Percentiles rank a stretch among this genome's conserved stretches.
Evolutionary conservation across 495 filamentous ascomycete genomes (phyloP).

Genomic region (Penicillium manginii): DNA sequence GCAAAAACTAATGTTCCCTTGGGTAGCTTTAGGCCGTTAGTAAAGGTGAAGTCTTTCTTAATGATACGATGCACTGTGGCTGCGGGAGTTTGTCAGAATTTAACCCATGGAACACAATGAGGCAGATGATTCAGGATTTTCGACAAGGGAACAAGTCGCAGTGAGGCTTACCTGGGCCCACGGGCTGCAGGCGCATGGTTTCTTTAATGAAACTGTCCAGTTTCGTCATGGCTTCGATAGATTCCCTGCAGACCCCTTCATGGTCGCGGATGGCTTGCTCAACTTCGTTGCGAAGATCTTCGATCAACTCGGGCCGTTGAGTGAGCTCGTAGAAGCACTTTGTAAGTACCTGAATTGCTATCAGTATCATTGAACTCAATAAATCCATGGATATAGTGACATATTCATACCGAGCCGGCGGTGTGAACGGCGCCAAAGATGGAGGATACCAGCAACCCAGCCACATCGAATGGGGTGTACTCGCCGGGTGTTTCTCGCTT

Average conservation of each 20-base stretch:
- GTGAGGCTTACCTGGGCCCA: too few species aligned
- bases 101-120: too few species aligned
- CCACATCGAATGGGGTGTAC: not conserved
- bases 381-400: not conserved
- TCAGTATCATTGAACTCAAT: not conserved
- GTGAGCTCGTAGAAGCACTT: not conserved
- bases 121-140: too few species aligned
- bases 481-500: not conserved
- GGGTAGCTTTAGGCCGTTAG: constrained; percentile 5
- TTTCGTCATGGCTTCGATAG: constrained; percentile 4
- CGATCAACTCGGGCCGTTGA: not conserved
- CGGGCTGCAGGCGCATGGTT: not conserved
- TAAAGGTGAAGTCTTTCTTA: constrained; percentile 5
- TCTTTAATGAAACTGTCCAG: constrained; percentile 55
- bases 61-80: not conserved
- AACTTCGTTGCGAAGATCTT: not conserved
- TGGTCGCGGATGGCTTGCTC: not conserved
- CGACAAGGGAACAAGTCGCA: too few species aligned
- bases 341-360: not conserved
- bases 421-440: not conserved
- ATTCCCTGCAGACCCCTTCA: constrained; percentile 2
- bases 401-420: not conserved
- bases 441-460: not conserved
- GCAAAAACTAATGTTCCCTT: constrained; percentile 4
- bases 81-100: not conserved